phyloP scores from a whole-genome alignment of 1,284 basidiomycete genomes.

The Cutaneotrichosporon spelunceum region DNA sequence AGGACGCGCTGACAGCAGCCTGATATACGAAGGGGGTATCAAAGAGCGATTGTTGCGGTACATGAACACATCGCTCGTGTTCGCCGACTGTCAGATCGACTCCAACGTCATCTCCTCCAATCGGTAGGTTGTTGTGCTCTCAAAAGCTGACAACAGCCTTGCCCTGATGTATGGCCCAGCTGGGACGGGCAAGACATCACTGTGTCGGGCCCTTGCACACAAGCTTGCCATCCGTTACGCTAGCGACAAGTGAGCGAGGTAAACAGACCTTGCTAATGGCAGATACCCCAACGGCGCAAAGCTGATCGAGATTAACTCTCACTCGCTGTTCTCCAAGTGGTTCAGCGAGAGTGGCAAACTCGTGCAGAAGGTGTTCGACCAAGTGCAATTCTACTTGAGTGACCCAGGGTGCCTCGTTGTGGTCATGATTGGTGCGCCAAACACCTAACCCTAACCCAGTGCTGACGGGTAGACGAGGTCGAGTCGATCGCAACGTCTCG shows the following conservation, averaged over 20 bases:
- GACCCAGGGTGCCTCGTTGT: slow-evolving; percentile 89
- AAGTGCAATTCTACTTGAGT: slow-evolving; percentile 79
- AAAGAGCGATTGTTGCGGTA: slow-evolving; percentile 87
- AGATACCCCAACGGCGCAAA: slow-evolving; percentile 76
- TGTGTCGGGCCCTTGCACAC: slow-evolving; percentile 91
- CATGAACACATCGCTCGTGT: slow-evolving; percentile 85
- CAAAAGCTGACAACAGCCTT: slow-evolving; percentile 54
- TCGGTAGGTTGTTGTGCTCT: slow-evolving; percentile 53
- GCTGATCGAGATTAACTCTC: slow-evolving; percentile 94
- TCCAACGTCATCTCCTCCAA: slow-evolving; percentile 95
- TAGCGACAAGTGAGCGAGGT: slow-evolving; percentile 59
- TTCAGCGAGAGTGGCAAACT: slow-evolving; percentile 99
- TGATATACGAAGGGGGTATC: slow-evolving; percentile 86
- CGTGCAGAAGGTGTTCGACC: slow-evolving; percentile 87
- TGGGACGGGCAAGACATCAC: slow-evolving; percentile 94
- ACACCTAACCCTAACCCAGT: not conserved
- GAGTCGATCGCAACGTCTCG: slow-evolving; percentile 92
- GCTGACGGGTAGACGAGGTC: slow-evolving; percentile 71
- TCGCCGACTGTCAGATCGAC: slow-evolving; percentile 85
- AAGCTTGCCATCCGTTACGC: slow-evolving; percentile 89
- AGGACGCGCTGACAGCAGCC: slow-evolving; percentile 51
- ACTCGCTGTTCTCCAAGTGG: slow-evolving; percentile 93
- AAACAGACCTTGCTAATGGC: not conserved
- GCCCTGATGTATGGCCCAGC: slow-evolving; percentile 94
- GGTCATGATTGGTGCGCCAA: slow-evolving; percentile 76